Percentiles rank a stretch among this genome's conserved stretches.
Evolutionary conservation across 2,329 filamentous ascomycete species (phyloP).

Genomic region (Sporothrix curviconia): DNA sequence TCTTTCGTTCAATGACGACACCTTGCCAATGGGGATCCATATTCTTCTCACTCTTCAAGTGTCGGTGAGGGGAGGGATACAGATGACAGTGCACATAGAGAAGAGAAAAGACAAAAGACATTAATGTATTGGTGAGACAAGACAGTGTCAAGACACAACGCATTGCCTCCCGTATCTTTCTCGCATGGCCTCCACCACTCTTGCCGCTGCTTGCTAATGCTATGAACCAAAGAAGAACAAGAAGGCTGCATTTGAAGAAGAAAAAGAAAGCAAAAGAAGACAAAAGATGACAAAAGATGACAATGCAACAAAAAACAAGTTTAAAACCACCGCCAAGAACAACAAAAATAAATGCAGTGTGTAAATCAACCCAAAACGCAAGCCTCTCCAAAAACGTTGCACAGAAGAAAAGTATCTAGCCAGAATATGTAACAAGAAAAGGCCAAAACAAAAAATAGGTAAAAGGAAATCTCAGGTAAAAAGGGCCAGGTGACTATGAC

Average conservation of each 20-base stretch:
- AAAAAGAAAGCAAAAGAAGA: background rate
- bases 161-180: background rate
- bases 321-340: background rate
- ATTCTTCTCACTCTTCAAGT: no score
- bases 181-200: background rate
- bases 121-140: background rate
- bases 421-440: background rate
- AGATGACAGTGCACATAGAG: background rate
- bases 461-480: slow-evolving; percentile 4
- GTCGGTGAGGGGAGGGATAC: background rate
- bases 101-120: background rate
- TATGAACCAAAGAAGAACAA: no score
- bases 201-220: slow-evolving; percentile 7
- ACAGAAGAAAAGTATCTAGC: no score
- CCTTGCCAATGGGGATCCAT: no score
- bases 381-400: no score
- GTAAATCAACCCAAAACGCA: no score
- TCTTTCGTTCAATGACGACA: no score
- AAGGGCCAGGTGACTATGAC: background rate
- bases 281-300: background rate
- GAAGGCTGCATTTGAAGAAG: no score
- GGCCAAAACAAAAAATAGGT: background rate
- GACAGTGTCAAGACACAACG: no score
- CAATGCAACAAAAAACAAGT: background rate
- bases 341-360: no score